Conservation (phyloP, 2,329 filamentous ascomycete species). For the Calonectria crousiana region DNA sequence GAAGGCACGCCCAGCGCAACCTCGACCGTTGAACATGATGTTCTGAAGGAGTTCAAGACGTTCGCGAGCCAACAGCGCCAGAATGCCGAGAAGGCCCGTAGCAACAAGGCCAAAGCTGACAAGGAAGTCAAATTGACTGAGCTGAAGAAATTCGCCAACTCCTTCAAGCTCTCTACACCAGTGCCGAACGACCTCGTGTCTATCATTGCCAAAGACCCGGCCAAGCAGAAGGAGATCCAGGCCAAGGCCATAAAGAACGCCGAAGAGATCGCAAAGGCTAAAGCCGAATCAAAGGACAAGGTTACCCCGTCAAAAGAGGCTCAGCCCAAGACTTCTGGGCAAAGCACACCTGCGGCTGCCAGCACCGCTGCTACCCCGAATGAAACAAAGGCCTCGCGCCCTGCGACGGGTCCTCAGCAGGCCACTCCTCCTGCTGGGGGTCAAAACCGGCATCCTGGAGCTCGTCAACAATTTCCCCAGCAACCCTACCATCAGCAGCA, state of each 20-base stretch:
- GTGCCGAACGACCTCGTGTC: slow-evolving; percentile 92
- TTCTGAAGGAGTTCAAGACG: slow-evolving; percentile 72
- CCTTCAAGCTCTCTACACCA: slow-evolving; percentile 93
- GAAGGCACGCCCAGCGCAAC: slow-evolving; percentile 65
- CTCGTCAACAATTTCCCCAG: slow-evolving; percentile 63
- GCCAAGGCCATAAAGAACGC: slow-evolving; percentile 85
- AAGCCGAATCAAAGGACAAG: slow-evolving; percentile 61
- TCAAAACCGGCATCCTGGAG: slow-evolving; percentile 59
- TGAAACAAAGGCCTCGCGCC: slow-evolving; percentile 50
- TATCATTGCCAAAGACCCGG: slow-evolving; percentile 96
- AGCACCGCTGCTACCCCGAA: slow-evolving; percentile 31
- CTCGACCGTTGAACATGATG: slow-evolving; percentile 71
- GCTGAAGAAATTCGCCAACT: slow-evolving; percentile 92
- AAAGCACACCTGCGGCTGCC: slow-evolving; percentile 33
- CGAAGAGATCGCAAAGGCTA: slow-evolving; percentile 71
- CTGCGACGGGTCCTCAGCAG: slow-evolving; percentile 51
- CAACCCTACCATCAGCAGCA: slow-evolving; percentile 60
- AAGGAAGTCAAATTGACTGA: slow-evolving; percentile 95
- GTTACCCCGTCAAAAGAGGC: slow-evolving; percentile 58
- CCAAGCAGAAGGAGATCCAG: slow-evolving; percentile 92
- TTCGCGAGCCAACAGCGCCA: slow-evolving; percentile 71
- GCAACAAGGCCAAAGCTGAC: slow-evolving; percentile 75
- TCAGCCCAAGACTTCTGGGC: slow-evolving; percentile 53
- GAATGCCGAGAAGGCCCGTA: slow-evolving; percentile 67
- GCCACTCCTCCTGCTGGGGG: slow-evolving; percentile 42